Conservation (phyloP, 2,329 filamentous ascomycete genomes). For the Nothophoma quercina region DNA sequence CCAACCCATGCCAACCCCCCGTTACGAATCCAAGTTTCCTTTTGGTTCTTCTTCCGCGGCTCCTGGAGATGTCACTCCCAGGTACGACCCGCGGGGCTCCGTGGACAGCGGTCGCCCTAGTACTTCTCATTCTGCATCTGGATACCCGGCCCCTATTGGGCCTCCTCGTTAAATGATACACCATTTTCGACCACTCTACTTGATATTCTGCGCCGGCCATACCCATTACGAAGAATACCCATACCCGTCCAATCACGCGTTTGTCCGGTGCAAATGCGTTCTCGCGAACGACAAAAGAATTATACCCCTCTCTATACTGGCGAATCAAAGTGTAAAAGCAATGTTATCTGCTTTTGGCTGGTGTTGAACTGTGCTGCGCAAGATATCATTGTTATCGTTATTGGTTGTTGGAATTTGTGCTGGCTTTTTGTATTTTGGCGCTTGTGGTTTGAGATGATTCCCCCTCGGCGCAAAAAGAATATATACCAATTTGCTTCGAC, state of each 20-base stretch:
- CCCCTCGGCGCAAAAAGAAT: conserved; percentile 51
- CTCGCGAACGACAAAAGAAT: conserved; percentile 51
- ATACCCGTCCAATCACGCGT: conserved; percentile 32
- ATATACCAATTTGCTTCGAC: conserved; percentile 55
- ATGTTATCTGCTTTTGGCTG: conserved; percentile 36
- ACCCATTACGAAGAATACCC: conserved; percentile 49
- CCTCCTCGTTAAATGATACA: conserved; percentile 77
- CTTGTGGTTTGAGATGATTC: conserved; percentile 45
- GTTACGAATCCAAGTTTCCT: conserved; percentile 68
- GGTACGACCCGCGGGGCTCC: conserved; percentile 82
- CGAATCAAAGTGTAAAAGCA: conserved; percentile 45
- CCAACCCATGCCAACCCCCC: conserved; percentile 44
- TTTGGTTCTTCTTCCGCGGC: conserved; percentile 61
- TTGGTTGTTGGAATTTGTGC: conserved; percentile 29
- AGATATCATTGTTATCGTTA: conserved; percentile 25
- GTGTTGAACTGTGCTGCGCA: conserved; percentile 32
- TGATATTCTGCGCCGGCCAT: conserved; percentile 43
- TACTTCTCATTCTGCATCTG: conserved; percentile 96
- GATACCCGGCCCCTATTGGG: conserved; percentile 92
- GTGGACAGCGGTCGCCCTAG: conserved; percentile 91
- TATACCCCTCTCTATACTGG: conserved; percentile 48
- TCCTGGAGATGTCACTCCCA: conserved; percentile 82
- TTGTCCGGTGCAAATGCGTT: conserved; percentile 32
- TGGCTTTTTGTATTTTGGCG: conserved; percentile 31
- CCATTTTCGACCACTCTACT: conserved; percentile 40